These are phyloP conservation scores for Oehlia diaphana DNA, from an alignment of 192 early-diverging fungal species.

Conservation along the genomic window DNA sequence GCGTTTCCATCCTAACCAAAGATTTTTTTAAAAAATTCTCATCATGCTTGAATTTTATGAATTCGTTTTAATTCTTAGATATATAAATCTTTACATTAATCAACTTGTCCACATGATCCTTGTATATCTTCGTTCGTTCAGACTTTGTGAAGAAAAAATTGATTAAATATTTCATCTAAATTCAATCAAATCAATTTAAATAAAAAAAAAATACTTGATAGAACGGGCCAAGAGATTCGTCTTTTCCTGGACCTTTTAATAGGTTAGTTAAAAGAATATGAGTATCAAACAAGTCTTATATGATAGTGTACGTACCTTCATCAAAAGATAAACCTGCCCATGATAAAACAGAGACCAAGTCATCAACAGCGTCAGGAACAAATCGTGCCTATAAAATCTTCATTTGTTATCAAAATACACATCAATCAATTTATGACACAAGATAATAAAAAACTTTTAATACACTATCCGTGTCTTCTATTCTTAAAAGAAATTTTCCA, in stretches of 20 bases:
- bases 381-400: conserved; percentile 53
- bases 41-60: background rate
- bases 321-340: conserved; percentile 81
- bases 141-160: conserved; percentile 50
- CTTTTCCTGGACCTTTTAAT: conserved; percentile 56
- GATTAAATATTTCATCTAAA: background rate
- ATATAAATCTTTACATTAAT: conserved; percentile 44
- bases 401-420: background rate
- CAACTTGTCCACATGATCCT: conserved; percentile 62
- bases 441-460: background rate
- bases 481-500: conserved; percentile 81
- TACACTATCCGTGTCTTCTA: conserved; percentile 92
- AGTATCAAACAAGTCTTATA: background rate
- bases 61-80: background rate
- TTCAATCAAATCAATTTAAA: background rate
- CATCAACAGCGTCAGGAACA: conserved; percentile 72
- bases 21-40: background rate
- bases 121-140: conserved; percentile 71
- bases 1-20: conserved; percentile 58
- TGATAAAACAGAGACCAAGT: conserved; percentile 60
- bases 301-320: conserved; percentile 56
- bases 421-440: background rate
- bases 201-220: conserved; percentile 55
- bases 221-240: conserved; percentile 60
- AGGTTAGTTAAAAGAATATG: background rate